Percentiles rank a stretch among this genome's conserved stretches.
Evolutionary conservation across 306 rosid species (phyloP).

Genomic region (Alnus glutinosa): DNA sequence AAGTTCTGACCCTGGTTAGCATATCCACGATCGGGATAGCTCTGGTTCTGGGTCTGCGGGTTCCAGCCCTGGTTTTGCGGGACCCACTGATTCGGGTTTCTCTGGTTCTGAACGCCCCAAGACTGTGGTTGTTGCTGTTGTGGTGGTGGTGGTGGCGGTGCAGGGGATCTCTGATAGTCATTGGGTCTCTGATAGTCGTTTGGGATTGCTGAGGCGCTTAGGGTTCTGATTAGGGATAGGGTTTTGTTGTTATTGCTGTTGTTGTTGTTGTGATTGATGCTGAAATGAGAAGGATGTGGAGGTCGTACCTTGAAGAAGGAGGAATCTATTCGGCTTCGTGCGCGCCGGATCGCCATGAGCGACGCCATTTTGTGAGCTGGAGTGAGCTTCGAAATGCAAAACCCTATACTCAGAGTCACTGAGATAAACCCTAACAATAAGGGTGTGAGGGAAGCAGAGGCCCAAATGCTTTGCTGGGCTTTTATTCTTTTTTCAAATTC

Average conservation of each 20-base stretch:
- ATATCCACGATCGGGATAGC: conserved; percentile 18
- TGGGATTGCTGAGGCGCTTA: conserved; percentile 57
- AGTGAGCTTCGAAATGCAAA: background rate
- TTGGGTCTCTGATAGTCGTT: conserved; percentile 40
- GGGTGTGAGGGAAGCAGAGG: background rate
- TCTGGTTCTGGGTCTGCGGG: conserved; percentile 35
- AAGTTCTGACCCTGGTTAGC: conserved; percentile 30
- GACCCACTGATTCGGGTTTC: conserved; percentile 35
- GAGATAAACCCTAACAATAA: background rate
- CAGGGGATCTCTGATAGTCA: conserved; percentile 37
- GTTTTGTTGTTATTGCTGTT: background rate
- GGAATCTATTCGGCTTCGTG: conserved; percentile 16
- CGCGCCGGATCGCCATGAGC: conserved; percentile 40
- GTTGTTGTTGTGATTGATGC: conserved; percentile 18
- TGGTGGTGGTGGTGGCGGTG: conserved; percentile 14
- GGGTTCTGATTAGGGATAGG: conserved; percentile 32
- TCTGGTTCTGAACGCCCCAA: conserved; percentile 18
- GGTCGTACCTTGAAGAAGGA: conserved; percentile 46
- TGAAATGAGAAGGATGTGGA: conserved; percentile 21
- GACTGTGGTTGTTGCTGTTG: conserved; percentile 23
- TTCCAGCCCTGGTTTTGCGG: conserved; percentile 32
- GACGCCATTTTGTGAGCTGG: conserved; percentile 37
- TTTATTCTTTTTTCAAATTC: no score
- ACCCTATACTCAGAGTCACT: background rate
- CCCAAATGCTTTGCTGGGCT: background rate